Evolutionary conservation across 495 filamentous ascomycete species (phyloP), one percentile per base, ranked within the genome.

Genomic region (Penicillium taxi): DNA sequence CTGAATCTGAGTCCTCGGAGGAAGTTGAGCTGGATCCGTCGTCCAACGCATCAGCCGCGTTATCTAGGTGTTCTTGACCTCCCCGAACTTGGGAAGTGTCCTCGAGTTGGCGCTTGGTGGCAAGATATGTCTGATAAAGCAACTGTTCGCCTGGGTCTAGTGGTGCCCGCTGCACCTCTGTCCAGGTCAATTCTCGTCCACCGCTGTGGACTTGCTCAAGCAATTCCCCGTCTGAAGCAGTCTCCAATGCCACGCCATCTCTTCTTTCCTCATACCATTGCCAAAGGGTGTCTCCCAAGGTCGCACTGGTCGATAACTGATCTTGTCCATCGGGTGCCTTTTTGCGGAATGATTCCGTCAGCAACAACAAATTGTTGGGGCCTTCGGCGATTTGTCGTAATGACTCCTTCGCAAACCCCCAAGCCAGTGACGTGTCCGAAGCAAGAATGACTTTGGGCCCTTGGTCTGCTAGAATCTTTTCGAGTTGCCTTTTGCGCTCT

Each of bases 381-480:
- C 93, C 84, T 32, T 71, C 65, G 0, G 85, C 84, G 34, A 99
- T 72, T 15, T 63, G 63, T 27, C 72, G 72, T n/a, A 96, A 59
- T 5, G 88, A 75, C n/a, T 88, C 80, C 52, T 81, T 84, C 1
- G 93, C 91, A 50, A 96, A 94, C 0, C 91, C 91, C 91, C 93
- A 98, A 37, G 91, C 86, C 18, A 98, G 54, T 19, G 86, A 90
- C 0, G 80, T 70, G 56, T 96, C 88, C 32, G 85, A 94, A 5
- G 91, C 89, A 45, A 98, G 71, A 39, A 98, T 89, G 7, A 98
- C 89, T 48, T 78, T 82, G 19, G 74, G 70, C 25, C 59, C 65
- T 20, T 55, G 41, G 21, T 68, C 58, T 8, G 55, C 47, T 7
- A 81, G 50, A 26, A 85, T 60, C 41, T 74, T 78, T 29, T 83